Conservation (phyloP, 352 stramenopile species). For the Blastocystis sp. region DNA sequence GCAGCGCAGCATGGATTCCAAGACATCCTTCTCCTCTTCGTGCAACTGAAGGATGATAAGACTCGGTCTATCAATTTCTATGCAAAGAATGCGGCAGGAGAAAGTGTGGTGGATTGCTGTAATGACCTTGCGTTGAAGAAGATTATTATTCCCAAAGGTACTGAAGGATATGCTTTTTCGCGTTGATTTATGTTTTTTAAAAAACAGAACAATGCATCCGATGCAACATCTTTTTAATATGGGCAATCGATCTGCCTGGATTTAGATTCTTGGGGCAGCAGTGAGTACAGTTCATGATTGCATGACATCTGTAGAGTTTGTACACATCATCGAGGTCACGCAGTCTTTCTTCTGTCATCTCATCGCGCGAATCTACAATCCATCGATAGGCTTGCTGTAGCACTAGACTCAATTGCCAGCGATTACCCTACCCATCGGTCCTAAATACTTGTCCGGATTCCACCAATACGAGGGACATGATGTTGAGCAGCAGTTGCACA, state of each 20-base stretch:
- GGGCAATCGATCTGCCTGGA: slow-evolving; percentile 90
- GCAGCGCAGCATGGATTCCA: neutral
- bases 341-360: slow-evolving; percentile 87
- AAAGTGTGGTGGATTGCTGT: slow-evolving; percentile 27
- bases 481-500: slow-evolving; percentile 96
- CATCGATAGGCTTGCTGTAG: slow-evolving; percentile 90
- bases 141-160: slow-evolving; percentile 16
- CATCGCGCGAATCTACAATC: slow-evolving; percentile 97
- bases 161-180: neutral
- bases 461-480: slow-evolving; percentile 99
- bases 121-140: slow-evolving; percentile 1
- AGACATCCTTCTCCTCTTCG: neutral
- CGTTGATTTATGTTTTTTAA: slow-evolving; percentile 22
- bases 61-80: neutral
- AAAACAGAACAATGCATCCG: neutral
- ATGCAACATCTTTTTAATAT: slow-evolving; percentile 81
- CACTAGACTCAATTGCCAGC: slow-evolving; percentile 65
- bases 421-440: slow-evolving; percentile 70
- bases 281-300: slow-evolving; percentile 84
- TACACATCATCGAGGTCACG: slow-evolving; percentile 83
- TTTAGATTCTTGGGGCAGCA: slow-evolving; percentile 99
- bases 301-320: slow-evolving; percentile 55
- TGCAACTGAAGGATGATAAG: neutral
- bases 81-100: neutral
- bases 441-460: slow-evolving; percentile 89